phyloP scores from a whole-genome alignment of 495 filamentous ascomycete genomes.

The Glutinoglossum americanum region DNA sequence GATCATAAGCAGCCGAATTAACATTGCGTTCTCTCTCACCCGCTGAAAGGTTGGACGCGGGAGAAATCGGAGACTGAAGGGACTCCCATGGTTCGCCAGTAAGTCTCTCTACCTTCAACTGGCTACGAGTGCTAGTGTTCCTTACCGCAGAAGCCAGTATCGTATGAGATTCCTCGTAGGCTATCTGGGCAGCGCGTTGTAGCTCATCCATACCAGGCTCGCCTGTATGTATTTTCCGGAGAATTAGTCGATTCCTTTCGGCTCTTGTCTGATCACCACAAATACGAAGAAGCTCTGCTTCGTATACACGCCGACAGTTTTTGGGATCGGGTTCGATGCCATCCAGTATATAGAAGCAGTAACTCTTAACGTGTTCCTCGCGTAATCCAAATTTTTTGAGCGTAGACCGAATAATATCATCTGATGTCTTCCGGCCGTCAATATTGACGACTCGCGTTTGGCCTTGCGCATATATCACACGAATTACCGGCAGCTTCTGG shows the following conservation, averaged over 20 bases:
- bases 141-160: slow-evolving; percentile 43
- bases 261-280: slow-evolving; percentile 49
- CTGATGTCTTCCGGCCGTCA: slow-evolving; percentile 67
- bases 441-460: slow-evolving; percentile 80
- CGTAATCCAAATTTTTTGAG: slow-evolving; percentile 50
- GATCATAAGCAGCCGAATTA: slow-evolving; percentile 32
- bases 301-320: slow-evolving; percentile 55
- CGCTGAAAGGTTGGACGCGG: slow-evolving; percentile 34
- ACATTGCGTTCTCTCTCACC: slow-evolving; percentile 40
- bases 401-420: slow-evolving; percentile 73
- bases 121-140: slow-evolving; percentile 39
- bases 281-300: slow-evolving; percentile 70
- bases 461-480: slow-evolving; percentile 79
- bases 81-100: slow-evolving; percentile 69
- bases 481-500: slow-evolving; percentile 57
- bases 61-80: slow-evolving; percentile 63
- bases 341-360: slow-evolving; percentile 35
- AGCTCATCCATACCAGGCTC: slow-evolving; percentile 68
- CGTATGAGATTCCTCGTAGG: slow-evolving; percentile 52
- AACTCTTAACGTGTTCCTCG: slow-evolving; percentile 23
- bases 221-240: slow-evolving; percentile 70
- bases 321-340: slow-evolving; percentile 62
- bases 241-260: slow-evolving; percentile 75
- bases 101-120: slow-evolving; percentile 60
- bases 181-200: slow-evolving; percentile 60